Base-by-base conservation (phyloP, 768 basidiomycete species). In the Tricholoma sp. region DNA sequence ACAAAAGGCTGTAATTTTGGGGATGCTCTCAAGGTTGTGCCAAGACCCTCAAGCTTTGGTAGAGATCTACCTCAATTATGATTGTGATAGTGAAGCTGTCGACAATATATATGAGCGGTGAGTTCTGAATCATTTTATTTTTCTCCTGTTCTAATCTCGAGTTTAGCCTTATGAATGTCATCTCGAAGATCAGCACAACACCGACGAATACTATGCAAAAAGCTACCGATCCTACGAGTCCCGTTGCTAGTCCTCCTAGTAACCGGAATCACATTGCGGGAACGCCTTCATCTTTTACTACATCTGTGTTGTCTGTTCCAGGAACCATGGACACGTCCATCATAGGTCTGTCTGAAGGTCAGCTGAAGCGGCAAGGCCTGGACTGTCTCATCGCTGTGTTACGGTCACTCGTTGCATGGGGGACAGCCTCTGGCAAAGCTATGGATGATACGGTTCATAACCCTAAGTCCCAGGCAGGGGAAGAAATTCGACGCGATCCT, bases 101-200 rank as follows among this genome's bases (percentile, higher is more conserved):
- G 96, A 97, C 66, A 98, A 99, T 72, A 95, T 98, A 56, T 99
- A 98, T 71, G 97, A 99, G 65, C 91, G 91, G 85, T 92, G 65
- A 66, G 87, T 72, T 45, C 34, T 48, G 36, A n/a, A 39, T 6
- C 42, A 34, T 24, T 37, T 18, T 33, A 45, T n/a, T 3, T 15
- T 52, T 54, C 42, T 29, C n/a, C 50, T 11, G 53, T 13, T 49
- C 33, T 50, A 39, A 58, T 42, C n/a, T 41, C 52, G 54, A 62
- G 42, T 45, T 31, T 59, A 92, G 89, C 65, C 76, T 98, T 49
- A 92, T 98, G 79, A 98, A 98, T 72, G 91, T 98, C 66, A 84
- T 98, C 65, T 94, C 95, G 13, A 97, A 94, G 73, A 86, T 97
- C 56, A 86, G 88, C 13, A 88, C 88, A 24, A 69, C 80, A 44